Evolutionary conservation across 1,284 basidiomycete genomes (phyloP), one percentile per base, ranked within the genome.

Genomic region (Neonothopanus nambi): DNA sequence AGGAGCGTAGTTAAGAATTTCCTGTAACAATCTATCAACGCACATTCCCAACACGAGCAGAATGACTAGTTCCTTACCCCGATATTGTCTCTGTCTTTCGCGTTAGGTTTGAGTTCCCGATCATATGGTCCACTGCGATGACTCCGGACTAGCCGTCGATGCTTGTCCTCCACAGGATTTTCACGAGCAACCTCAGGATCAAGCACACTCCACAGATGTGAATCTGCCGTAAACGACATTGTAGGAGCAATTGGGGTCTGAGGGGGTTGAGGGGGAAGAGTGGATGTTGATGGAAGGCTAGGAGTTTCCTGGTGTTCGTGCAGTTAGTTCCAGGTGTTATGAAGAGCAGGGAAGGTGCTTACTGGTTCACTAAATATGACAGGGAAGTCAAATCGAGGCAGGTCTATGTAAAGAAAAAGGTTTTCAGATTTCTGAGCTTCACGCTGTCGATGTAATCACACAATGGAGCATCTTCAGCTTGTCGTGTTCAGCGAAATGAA

Each of bases 131-230:
- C 95, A 48, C 93, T 93, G 47, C 97, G 79, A 63, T 99, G 96
- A 65, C 94, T 95, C 54, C 97, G 89, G 52, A 98, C 91, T 1
- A 99, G 80, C 8, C 96, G 83, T 33, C 96, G 85, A 65, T 98
- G 95, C 66, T 99, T 99, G 64, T 95, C 93, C 67, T 99, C 97
- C 0, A 98, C 94, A 0, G 95, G 94, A 65, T 99, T 99, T 62
- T 98, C 93, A 54, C 87, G 84, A 5, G 78, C 81, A 62, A 93
- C 79, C 57, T 99, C 96, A 2, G 95, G 95, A 63, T 99, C 97
- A 41, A 92, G 80, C 21, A 98, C 82, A n/a, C 85, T 82, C 90
- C 96, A 98, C 0, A 95, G 71, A 61, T 85, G 81, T 17, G 81
- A 71, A 60, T 93, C 91, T 4, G 75, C 65, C 6, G 80, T 71